A percentile compares a stretch with the other conserved stretches of the same genome.
Conservation (phyloP, 768 basidiomycete species). For the Xerocomellus dryophilus region DNA sequence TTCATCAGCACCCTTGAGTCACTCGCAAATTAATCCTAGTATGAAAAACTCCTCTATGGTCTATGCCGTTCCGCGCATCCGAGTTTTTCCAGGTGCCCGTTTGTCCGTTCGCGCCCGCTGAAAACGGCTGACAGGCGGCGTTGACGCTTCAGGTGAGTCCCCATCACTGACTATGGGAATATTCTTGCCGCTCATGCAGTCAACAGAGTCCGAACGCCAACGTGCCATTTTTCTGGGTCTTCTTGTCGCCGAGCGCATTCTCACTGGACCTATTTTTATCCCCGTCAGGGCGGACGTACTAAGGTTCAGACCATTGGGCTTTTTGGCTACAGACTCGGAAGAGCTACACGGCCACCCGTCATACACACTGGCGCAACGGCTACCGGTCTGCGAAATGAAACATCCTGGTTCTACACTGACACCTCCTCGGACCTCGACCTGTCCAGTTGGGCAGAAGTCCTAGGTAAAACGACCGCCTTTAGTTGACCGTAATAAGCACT, state of each 20-base stretch:
- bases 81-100: slow-evolving; percentile 19
- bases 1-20: slow-evolving; percentile 9
- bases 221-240: slow-evolving; percentile 3
- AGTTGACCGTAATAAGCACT: slow-evolving; percentile 3
- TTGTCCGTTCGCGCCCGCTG: slow-evolving; percentile 4
- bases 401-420: neutral
- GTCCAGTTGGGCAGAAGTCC: slow-evolving; percentile 6
- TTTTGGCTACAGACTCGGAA: slow-evolving; percentile 11
- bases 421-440: slow-evolving; percentile 24
- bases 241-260: slow-evolving; percentile 19
- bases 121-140: slow-evolving; percentile 6
- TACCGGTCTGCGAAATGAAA: slow-evolving; percentile 11
- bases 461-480: slow-evolving; percentile 9
- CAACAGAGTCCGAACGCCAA: slow-evolving; percentile 24
- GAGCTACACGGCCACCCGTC: slow-evolving; percentile 16
- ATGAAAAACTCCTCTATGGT: slow-evolving; percentile 11
- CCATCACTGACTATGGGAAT: slow-evolving; percentile 21
- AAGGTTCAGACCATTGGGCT: slow-evolving; percentile 1
- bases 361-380: slow-evolving; percentile 4
- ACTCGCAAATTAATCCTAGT: slow-evolving; percentile 9
- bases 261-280: slow-evolving; percentile 25
- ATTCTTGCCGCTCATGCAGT: slow-evolving; percentile 18
- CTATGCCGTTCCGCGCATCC: slow-evolving; percentile 3
- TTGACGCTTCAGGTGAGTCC: slow-evolving; percentile 1
- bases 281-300: neutral